These are phyloP conservation scores for Casaregolazyma lundiana DNA, from an alignment of 1,139 yeast species.

Conservation along the genomic window DNA sequence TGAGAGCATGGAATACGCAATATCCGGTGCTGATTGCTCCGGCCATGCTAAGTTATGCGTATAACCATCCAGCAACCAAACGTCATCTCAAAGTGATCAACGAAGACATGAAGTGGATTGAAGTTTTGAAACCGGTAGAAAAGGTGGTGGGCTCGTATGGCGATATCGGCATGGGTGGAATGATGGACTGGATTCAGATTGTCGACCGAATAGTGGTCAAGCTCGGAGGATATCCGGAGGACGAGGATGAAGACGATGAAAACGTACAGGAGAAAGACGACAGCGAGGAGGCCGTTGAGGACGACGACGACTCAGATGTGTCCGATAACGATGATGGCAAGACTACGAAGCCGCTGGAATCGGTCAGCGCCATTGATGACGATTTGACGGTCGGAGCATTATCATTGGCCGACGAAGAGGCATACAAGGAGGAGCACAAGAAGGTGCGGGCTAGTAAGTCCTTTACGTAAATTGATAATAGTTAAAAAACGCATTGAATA, in stretches of 20 bases:
- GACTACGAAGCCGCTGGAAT: conserved; percentile 40
- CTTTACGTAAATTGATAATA: conserved; percentile 8
- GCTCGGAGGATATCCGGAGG: conserved; percentile 88
- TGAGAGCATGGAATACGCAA: conserved; percentile 88
- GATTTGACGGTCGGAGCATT: conserved; percentile 14
- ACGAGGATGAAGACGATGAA: conserved; percentile 70
- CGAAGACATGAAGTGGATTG: conserved; percentile 91
- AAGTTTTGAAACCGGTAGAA: conserved; percentile 82
- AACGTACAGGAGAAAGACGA: conserved; percentile 45
- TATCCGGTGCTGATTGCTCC: conserved; percentile 88
- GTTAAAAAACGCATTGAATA: no score
- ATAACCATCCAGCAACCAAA: conserved; percentile 81
- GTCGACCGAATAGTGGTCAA: conserved; percentile 79
- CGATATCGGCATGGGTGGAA: conserved; percentile 95
- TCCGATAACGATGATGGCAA: conserved; percentile 42
- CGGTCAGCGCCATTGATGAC: conserved; percentile 11
- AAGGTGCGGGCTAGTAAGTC: conserved; percentile 14
- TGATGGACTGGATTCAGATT: conserved; percentile 94
- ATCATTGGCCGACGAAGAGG: conserved; percentile 15
- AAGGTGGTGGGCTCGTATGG: conserved; percentile 91
- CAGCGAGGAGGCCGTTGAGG: conserved; percentile 37
- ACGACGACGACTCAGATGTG: conserved; percentile 36
- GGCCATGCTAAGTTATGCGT: conserved; percentile 89
- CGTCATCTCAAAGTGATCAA: conserved; percentile 69
- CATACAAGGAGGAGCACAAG: conserved; percentile 11